Evolutionary conservation across 2,329 filamentous ascomycete genomes (phyloP), one percentile per base, ranked within the genome.

Genomic region (Curvularia lunata): DNA sequence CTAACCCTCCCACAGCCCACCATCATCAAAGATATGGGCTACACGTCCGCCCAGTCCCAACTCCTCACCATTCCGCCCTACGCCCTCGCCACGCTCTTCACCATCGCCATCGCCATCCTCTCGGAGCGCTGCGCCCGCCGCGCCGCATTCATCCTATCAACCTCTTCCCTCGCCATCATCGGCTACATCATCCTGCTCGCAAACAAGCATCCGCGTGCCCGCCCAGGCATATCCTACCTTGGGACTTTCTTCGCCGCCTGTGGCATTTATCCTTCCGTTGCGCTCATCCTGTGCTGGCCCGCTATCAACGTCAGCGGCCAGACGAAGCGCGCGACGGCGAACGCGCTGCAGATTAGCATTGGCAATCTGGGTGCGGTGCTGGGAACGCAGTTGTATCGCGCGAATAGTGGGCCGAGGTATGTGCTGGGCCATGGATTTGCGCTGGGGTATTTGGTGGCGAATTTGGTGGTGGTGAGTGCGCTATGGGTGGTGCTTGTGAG

Each of bases 291-390:
- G 16, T 78, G 76, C 2, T 85, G 82, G 83, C 77, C 84, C 1
- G 72, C 78, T 9, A 84, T 84, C 71, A 85, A 85, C 57, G 69
- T 85, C 0, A 79, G 80, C 0, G 83, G 83, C 1, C 79, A 82
- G 54, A 84, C 82, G 61, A 85, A 85, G 68, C 80, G 80, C 42
- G 78, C 82, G 4, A 79, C 82, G 28, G 78, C 80, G 1, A 79
- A 82, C 12, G 80, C 78, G 0, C 78, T 83, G 62, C 82, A 84
- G 65, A 80, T 84, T 34, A 78, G 75, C 0, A 72, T 84, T 23
- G 83, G 83, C 0, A 84, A 84, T 34, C 55, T 81, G 74, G 75
- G 75, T 5, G 75, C 68, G n/a, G 75, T 77, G 3, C 40, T 77
- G 7, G 75, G 75, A 4, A 77, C 75, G 16, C 75, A 77, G 62